Evolutionary conservation across 225 moss, liverwort and hornwort species (phyloP).

Genomic region (Takakia lepidozioides): DNA sequence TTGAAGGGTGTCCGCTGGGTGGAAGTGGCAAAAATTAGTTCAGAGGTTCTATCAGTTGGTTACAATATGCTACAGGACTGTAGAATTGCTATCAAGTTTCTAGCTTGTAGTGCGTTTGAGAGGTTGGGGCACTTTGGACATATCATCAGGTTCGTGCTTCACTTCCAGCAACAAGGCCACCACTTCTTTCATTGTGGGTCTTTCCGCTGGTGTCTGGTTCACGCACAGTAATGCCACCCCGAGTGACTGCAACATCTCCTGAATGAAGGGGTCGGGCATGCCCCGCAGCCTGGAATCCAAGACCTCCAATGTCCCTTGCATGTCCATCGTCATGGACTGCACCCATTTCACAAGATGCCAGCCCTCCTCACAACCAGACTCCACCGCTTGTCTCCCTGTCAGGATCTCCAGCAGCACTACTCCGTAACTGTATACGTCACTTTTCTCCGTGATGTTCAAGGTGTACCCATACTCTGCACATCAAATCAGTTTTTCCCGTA

Average conservation of each 20-base stretch:
- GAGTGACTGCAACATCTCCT: conserved; percentile 46
- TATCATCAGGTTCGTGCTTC: conserved; percentile 8
- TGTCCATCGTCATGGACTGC: conserved; percentile 27
- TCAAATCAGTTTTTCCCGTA: too few relatives aligned
- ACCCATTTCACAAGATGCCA: conserved; percentile 61
- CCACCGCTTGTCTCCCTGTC: conserved; percentile 41
- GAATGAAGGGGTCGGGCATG: conserved; percentile 36
- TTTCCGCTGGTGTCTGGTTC: conserved; percentile 34
- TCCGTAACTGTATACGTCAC: conserved; percentile 4
- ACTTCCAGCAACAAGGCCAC: conserved; percentile 40
- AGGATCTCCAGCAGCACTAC: conserved; percentile 27
- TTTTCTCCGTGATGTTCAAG: conserved; percentile 6
- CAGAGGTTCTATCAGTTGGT: too few relatives aligned
- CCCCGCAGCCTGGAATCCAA: conserved; percentile 32
- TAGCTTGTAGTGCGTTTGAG: too few relatives aligned
- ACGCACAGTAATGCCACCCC: conserved; percentile 47
- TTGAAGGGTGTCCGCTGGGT: too few relatives aligned
- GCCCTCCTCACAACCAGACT: conserved; percentile 34
- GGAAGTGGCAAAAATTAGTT: too few relatives aligned
- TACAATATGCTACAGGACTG: too few relatives aligned
- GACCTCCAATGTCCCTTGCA: conserved; percentile 25
- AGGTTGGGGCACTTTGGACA: background rate
- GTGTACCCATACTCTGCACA: conserved; percentile 5
- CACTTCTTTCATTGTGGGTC: conserved; percentile 56
- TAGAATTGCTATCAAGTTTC: too few relatives aligned